These are phyloP conservation scores for Beauveria caledonica DNA, from an alignment of 2,329 filamentous ascomycete genomes.

Conservation along the genomic window DNA sequence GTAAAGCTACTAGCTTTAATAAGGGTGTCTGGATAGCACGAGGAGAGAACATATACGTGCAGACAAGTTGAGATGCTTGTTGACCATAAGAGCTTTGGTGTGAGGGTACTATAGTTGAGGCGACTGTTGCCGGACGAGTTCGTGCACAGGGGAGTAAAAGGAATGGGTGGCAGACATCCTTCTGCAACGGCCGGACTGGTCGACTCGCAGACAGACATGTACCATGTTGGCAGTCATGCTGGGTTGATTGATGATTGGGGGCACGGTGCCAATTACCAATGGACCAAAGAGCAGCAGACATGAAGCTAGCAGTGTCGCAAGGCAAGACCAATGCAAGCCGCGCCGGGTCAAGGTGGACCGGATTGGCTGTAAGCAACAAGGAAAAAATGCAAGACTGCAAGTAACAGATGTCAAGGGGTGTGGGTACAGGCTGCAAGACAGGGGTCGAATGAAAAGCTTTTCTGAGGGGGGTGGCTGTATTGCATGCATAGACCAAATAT, in stretches of 20 bases:
- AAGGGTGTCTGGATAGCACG: neutral
- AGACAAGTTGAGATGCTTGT: neutral
- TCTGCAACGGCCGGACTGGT: neutral
- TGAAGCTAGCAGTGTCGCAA: neutral
- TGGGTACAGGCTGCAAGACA: conserved; percentile 13
- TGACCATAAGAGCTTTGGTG: neutral
- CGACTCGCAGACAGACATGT: neutral
- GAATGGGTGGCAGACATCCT: neutral
- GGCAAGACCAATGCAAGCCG: conserved; percentile 11
- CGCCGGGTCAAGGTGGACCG: neutral
- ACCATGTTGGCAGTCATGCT: neutral
- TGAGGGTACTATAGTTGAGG: neutral
- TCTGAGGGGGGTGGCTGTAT: conserved; percentile 19
- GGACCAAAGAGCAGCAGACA: neutral
- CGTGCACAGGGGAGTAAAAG: neutral
- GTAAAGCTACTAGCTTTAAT: neutral
- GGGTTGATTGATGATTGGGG: neutral
- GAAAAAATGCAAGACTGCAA: conserved; percentile 2
- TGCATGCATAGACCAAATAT: conserved; percentile 22
- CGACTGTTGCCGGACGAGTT: neutral
- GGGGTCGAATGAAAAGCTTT: conserved; percentile 11
- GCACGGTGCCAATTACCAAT: neutral
- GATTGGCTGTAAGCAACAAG: conserved; percentile 2
- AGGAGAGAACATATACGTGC: neutral
- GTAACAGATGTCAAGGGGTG: conserved; percentile 14